Evolutionary conservation across 805 yeast genomes (phyloP).

Genomic region (Zygoascus tannicola): DNA sequence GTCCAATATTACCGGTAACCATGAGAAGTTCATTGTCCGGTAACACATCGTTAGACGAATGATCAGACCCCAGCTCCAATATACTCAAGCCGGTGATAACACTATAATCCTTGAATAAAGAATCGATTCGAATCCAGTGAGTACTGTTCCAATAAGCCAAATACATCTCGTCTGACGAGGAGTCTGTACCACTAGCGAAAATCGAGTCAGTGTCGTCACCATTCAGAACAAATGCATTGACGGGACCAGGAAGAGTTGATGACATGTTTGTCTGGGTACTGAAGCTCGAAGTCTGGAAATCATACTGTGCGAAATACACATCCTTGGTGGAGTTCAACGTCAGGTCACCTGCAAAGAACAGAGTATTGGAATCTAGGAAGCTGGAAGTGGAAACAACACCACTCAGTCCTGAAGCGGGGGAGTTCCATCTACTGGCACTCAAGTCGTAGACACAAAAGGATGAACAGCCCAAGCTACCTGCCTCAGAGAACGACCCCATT

Average conservation of each 20-base stretch:
- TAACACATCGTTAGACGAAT: slow-evolving; percentile 27
- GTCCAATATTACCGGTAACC: slow-evolving; percentile 47
- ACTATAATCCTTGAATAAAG: slow-evolving; percentile 26
- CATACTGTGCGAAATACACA: slow-evolving; percentile 43
- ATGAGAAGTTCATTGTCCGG: slow-evolving; percentile 42
- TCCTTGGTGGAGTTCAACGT: slow-evolving; percentile 28
- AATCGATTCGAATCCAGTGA: slow-evolving; percentile 39
- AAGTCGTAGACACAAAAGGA: slow-evolving; percentile 61
- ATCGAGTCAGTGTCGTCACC: slow-evolving; percentile 35
- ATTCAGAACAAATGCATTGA: slow-evolving; percentile 26
- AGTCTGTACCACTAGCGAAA: slow-evolving; percentile 32
- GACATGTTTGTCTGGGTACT: slow-evolving; percentile 15
- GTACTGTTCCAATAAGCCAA: slow-evolving; percentile 39
- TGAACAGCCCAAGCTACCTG: slow-evolving; percentile 49
- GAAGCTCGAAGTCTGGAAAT: slow-evolving; percentile 36
- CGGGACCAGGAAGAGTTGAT: slow-evolving; percentile 20
- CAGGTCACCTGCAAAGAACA: slow-evolving; percentile 50
- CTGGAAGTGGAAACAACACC: slow-evolving; percentile 51
- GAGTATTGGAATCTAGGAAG: slow-evolving; percentile 33
- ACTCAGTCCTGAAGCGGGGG: slow-evolving; percentile 30
- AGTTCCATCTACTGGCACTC: slow-evolving; percentile 44
- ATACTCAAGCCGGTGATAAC: slow-evolving; percentile 40
- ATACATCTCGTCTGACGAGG: slow-evolving; percentile 25
- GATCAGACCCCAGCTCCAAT: slow-evolving; percentile 27
- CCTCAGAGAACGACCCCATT: slow-evolving; percentile 61